These are phyloP conservation scores for Arthrobotrys sinensis DNA, from an alignment of 2,329 filamentous ascomycete genomes.

Conservation along the genomic window DNA sequence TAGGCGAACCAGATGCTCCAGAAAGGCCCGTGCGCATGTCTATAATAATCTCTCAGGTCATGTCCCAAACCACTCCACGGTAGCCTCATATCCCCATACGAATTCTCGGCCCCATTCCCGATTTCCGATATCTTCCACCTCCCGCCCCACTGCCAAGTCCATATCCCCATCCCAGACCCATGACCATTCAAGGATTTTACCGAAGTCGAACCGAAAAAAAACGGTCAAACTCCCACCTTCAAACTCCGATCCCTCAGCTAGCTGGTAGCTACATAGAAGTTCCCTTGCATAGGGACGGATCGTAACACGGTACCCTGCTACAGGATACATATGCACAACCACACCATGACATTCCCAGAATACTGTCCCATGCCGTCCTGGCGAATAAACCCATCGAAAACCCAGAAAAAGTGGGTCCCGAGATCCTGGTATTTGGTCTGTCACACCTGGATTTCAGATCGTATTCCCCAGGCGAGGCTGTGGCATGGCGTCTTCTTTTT, in stretches of 20 bases:
- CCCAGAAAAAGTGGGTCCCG: slow-evolving; percentile 35
- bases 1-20: too few species aligned
- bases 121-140: slow-evolving; percentile 54
- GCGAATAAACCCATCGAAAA: slow-evolving; percentile 8
- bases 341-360: slow-evolving; percentile 5
- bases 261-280: slow-evolving; percentile 12
- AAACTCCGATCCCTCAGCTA: slow-evolving; percentile 50
- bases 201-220: slow-evolving; percentile 58
- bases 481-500: slow-evolving; percentile 10
- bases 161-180: slow-evolving; percentile 35
- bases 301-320: slow-evolving; percentile 22
- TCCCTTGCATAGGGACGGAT: slow-evolving; percentile 29
- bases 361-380: slow-evolving; percentile 15
- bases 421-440: slow-evolving; percentile 47
- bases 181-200: slow-evolving; percentile 59
- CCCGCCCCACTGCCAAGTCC: slow-evolving; percentile 45
- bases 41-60: background rate
- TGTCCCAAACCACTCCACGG: background rate
- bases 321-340: slow-evolving; percentile 32
- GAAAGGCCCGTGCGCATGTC: background rate
- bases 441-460: slow-evolving; percentile 35
- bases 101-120: slow-evolving; percentile 59
- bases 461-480: slow-evolving; percentile 19
- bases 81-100: background rate
- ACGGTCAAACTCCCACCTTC: slow-evolving; percentile 48